phyloP scores from a whole-genome alignment of 1,139 yeast genomes.

The Suzukiozyma palmioleophila region DNA sequence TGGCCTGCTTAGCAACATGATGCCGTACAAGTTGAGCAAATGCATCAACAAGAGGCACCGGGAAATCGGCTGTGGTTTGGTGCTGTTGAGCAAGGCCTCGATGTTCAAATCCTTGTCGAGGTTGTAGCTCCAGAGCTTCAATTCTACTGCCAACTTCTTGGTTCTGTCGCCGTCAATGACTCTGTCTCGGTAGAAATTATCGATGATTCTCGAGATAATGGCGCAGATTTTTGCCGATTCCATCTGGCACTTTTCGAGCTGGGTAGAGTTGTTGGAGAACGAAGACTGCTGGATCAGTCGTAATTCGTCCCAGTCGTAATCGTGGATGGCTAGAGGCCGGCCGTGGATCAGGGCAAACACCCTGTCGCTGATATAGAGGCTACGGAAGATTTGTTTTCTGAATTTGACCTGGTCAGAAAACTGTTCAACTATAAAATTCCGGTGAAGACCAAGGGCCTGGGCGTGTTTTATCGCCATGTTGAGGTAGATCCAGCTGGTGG shows the following conservation, averaged over 20 bases:
- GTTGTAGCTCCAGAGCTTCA: constrained; percentile 35
- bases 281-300: neutral
- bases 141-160: constrained; percentile 33
- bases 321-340: constrained; percentile 35
- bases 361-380: constrained; percentile 37
- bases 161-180: constrained; percentile 30
- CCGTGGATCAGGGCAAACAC: constrained; percentile 37
- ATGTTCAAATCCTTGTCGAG: constrained; percentile 24
- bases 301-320: constrained; percentile 40
- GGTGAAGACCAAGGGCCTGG: constrained; percentile 23
- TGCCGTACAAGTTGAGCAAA: constrained; percentile 35
- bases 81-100: constrained; percentile 16
- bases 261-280: neutral
- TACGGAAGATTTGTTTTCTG: constrained; percentile 37
- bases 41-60: constrained; percentile 27
- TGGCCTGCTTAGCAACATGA: constrained; percentile 42
- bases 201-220: constrained; percentile 31
- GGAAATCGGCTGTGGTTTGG: constrained; percentile 11
- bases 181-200: constrained; percentile 26
- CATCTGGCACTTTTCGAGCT: constrained; percentile 11
- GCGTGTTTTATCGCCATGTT: constrained; percentile 23
- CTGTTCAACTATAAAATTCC: constrained; percentile 20
- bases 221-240: constrained; percentile 13
- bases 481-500: constrained; percentile 36
- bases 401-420: constrained; percentile 12